Conservation (phyloP, 164 flowering plant genomes). For the Nymphaea thermarum region DNA sequence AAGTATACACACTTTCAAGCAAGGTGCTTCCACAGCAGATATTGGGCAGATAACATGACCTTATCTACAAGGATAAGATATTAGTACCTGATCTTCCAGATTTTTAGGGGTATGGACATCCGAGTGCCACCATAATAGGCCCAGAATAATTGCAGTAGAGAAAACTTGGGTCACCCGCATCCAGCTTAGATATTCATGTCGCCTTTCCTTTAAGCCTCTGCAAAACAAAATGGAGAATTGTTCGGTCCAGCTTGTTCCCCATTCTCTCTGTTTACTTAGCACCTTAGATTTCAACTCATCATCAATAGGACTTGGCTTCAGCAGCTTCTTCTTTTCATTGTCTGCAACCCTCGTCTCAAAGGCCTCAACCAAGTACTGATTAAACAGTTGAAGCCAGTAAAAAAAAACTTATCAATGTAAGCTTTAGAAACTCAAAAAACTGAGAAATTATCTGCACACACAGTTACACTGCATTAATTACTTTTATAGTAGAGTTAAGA, state of each 20-base stretch:
- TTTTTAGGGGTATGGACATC: conserved; percentile 38
- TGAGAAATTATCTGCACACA: too few relatives aligned
- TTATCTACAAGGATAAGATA: neutral
- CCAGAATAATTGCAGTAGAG: conserved; percentile 55
- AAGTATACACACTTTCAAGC: too few relatives aligned
- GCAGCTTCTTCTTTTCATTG: conserved; percentile 59
- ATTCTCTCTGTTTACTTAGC: conserved; percentile 48
- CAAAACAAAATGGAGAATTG: conserved; percentile 55
- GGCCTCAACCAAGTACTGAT: conserved; percentile 91
- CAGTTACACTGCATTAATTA: too few relatives aligned
- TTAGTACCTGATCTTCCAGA: conserved; percentile 79
- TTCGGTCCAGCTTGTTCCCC: conserved; percentile 91
- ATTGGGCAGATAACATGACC: too few relatives aligned
- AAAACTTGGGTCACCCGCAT: conserved; percentile 71
- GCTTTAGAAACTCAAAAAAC: too few relatives aligned
- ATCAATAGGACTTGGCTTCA: conserved; percentile 47
- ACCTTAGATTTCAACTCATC: conserved; percentile 53
- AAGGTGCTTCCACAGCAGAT: too few relatives aligned
- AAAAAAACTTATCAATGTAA: too few relatives aligned
- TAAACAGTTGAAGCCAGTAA: neutral
- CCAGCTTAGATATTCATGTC: conserved; percentile 73
- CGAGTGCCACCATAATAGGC: conserved; percentile 94
- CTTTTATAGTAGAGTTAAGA: too few relatives aligned
- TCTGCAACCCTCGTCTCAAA: conserved; percentile 75
- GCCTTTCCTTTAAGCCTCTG: conserved; percentile 74